These are phyloP conservation scores for Russula virescens DNA, from an alignment of 768 basidiomycete species.

Conservation along the genomic window DNA sequence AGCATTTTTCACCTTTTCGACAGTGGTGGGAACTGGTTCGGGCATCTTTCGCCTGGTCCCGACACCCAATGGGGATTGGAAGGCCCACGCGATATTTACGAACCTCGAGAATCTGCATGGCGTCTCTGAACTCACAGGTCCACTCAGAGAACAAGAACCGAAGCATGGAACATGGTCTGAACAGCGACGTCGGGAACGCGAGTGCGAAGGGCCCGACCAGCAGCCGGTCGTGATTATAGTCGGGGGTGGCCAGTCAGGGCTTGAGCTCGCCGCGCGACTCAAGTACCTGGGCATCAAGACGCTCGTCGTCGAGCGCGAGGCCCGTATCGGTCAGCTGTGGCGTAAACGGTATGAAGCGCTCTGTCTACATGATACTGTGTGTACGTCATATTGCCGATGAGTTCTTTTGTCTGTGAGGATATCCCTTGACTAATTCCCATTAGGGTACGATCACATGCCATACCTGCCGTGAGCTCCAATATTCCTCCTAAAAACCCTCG, in stretches of 20 bases:
- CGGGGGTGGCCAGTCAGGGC: constrained; percentile 49
- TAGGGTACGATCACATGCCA: constrained; percentile 53
- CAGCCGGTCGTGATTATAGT: constrained; percentile 50
- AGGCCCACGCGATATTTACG: constrained; percentile 45
- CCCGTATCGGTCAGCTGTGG: constrained; percentile 62
- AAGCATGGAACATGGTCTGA: constrained; percentile 41
- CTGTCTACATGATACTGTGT: constrained; percentile 62
- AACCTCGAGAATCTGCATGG: constrained; percentile 46
- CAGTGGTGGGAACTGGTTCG: constrained; percentile 34
- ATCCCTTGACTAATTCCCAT: not conserved
- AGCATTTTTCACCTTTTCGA: constrained; percentile 41
- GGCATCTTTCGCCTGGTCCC: constrained; percentile 47
- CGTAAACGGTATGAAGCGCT: constrained; percentile 59
- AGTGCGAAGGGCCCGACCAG: constrained; percentile 35
- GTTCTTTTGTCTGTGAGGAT: constrained; percentile 16
- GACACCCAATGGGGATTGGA: constrained; percentile 39
- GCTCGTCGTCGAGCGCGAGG: constrained; percentile 59
- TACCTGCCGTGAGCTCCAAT: constrained; percentile 30
- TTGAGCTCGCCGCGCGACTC: constrained; percentile 55
- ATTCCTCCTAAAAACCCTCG: not conserved
- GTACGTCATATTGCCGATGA: constrained; percentile 37
- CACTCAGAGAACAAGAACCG: constrained; percentile 31
- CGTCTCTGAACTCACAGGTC: constrained; percentile 39
- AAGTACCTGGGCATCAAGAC: constrained; percentile 44
- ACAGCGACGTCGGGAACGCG: constrained; percentile 32